Evolutionary conservation across 768 basidiomycete species (phyloP), one percentile per base, ranked within the genome.

Genomic region (Auriscalpium microsporum): DNA sequence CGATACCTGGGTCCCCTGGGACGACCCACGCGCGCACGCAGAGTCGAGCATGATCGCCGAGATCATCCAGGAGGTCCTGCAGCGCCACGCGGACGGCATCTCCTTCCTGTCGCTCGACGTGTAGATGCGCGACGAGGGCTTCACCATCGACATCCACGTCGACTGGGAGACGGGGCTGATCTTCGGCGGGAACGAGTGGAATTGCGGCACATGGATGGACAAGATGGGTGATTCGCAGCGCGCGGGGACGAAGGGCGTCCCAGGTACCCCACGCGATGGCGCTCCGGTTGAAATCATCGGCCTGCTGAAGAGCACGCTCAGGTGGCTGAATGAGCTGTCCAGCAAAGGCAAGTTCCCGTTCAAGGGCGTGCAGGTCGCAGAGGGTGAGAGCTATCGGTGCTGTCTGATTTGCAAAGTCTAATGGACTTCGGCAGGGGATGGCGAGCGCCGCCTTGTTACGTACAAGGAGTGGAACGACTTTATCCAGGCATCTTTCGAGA

Each of bases 151-250:
- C 64, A 87, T 98, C 60, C 71, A 82, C 23, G 94, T 97, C n/a
- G 94, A 99, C 68, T 99, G 96, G 96, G 75, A 79, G 61, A 97
- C 91, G 1, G 96, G 96, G 1, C 69, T 98, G 57, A 82, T 95
- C 62, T 76, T 82, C 56, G 96, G 96, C 33, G 96, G 96, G 8
- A 98, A 84, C 68, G 72, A 73, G 54, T 71, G 78, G 64, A 95
- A 95, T 63, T 94, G 93, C 66, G 93, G 93, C 10, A 94, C 93
- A 1, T 95, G 93, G 93, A 93, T 93, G 93, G 93, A 95, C 74
- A 95, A 95, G 78, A 94, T 94, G 92, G 96, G 96, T 45, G 93
- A 95, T 66, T 93, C 90, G 2, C 75, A 74, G 56, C 90, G 83
- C 63, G 95, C 96, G 4, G 91, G 93, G 1, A 97, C 87, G 52